Base-by-base conservation (phyloP, 768 basidiomycete genomes). In the Suillus luteus region DNA sequence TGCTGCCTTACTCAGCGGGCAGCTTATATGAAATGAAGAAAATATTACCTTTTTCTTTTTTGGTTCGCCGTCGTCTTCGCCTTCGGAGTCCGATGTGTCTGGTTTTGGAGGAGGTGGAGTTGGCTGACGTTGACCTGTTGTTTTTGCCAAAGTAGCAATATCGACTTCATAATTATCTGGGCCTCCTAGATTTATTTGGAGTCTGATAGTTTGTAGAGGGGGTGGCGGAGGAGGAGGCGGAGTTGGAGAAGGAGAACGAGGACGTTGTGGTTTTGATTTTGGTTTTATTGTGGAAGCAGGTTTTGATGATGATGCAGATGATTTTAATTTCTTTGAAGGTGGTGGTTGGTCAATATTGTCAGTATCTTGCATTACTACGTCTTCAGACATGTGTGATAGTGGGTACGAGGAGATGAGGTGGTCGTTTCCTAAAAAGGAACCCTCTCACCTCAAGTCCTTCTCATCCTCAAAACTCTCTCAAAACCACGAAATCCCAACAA, bases 81-180 rank as follows among this genome's bases (percentile, higher is more conserved):
- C 81, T 38, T 85, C 86, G 57, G 82, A 84, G 66, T 88, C 87
- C 68, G 83, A 86, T 19, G 82, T 80, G 67, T 86, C 85, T 35
- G 70, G 77, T 64, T 81, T 82, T 52, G 77, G 78, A 33, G 77
- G 78, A 0, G 79, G 75, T 3, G 89, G 89, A 0, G 89, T 88
- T 1, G 83, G 77, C 1, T 80, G 79, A 15, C 88, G 80, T 74
- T 91, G 91, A 8, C 90, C 90, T n/a, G n/a, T n/a, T n/a, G n/a
- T n/a, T n/a, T n/a, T n/a, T n/a, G n/a, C n/a, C 38, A 85, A 76
- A 24, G 73, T 67, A 8, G 82, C 68, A 63, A 92, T 83, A 68
- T 92, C 86, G 54, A 92, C 86, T 62, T 90, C 89, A 73, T 92
- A 93, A 67, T 88, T 86, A 1, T 84, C 81, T n/a, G n/a, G n/a